Conservation (phyloP, 305 asterid species). For the Petunia hybrid region DNA sequence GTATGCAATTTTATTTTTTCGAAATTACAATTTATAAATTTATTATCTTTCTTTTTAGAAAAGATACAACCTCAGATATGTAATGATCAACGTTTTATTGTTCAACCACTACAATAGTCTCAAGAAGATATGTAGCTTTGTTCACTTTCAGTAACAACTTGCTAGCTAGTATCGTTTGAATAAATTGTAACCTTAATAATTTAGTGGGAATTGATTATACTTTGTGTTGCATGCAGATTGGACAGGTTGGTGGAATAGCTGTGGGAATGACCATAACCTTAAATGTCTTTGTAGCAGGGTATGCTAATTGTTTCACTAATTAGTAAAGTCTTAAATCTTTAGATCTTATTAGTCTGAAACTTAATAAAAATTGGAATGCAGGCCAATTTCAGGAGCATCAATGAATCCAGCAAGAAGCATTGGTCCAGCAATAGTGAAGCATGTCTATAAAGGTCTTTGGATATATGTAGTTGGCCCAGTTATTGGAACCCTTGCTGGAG, state of each 20-base stretch:
- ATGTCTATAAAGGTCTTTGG: conserved; percentile 61
- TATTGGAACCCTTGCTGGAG: conserved; percentile 68
- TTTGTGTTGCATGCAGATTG: conserved; percentile 43
- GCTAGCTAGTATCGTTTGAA: no score
- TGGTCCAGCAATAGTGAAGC: conserved; percentile 80
- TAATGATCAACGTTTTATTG: no score
- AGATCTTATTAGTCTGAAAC: not conserved
- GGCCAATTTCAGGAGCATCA: conserved; percentile 90
- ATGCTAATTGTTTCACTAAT: conserved; percentile 1
- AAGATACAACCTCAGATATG: no score
- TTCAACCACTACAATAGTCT: no score
- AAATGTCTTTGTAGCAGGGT: conserved; percentile 84
- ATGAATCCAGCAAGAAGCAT: conserved; percentile 94
- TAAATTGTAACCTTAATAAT: no score
- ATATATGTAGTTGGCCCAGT: conserved; percentile 69
- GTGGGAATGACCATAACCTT: conserved; percentile 81
- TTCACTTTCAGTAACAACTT: no score
- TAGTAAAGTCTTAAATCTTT: not conserved
- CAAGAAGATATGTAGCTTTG: no score
- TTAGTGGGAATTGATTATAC: not conserved
- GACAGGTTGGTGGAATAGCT: conserved; percentile 59
- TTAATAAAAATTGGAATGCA: conserved; percentile 33
- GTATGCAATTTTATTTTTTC: conserved; percentile 38
- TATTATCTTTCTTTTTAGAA: no score
- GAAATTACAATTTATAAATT: no score